phyloP scores from a whole-genome alignment of 495 filamentous ascomycete species.

The Xylaria cubensis region DNA sequence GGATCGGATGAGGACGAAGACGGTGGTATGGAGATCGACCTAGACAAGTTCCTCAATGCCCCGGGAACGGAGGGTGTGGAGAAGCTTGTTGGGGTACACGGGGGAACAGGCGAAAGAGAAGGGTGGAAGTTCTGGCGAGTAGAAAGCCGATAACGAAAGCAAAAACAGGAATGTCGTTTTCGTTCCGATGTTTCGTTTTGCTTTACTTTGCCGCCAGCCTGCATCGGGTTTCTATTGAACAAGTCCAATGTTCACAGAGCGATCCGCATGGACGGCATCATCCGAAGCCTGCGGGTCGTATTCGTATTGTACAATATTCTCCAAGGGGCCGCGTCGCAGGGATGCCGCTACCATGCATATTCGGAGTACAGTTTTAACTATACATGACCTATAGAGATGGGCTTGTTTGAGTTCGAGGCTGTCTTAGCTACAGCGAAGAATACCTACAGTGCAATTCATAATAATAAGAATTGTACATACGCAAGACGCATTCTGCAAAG shows the following conservation, averaged over 20 bases:
- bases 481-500: not conserved
- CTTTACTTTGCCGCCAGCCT: not conserved
- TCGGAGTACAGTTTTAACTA: conserved; percentile 19
- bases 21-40: conserved; percentile 89
- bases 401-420: conserved; percentile 4
- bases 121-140: conserved; percentile 96
- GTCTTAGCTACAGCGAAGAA: conserved; percentile 8
- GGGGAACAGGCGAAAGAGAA: conserved; percentile 63
- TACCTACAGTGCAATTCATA: conserved; percentile 15
- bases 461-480: conserved; percentile 18
- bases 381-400: not conserved
- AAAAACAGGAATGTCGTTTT: conserved; percentile 8
- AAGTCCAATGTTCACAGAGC: not conserved
- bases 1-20: conserved; percentile 69
- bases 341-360: conserved; percentile 20
- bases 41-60: conserved; percentile 87
- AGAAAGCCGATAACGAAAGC: conserved; percentile 45
- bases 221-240: not conserved
- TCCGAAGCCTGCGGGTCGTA: not conserved
- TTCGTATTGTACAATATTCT: conserved; percentile 12
- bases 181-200: not conserved
- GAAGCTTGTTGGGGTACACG: conserved; percentile 70
- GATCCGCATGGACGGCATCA: not conserved
- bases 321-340: conserved; percentile 18
- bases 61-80: conserved; percentile 83